Base-by-base conservation (phyloP, 1,284 basidiomycete genomes). In the Athelia sp. region DNA sequence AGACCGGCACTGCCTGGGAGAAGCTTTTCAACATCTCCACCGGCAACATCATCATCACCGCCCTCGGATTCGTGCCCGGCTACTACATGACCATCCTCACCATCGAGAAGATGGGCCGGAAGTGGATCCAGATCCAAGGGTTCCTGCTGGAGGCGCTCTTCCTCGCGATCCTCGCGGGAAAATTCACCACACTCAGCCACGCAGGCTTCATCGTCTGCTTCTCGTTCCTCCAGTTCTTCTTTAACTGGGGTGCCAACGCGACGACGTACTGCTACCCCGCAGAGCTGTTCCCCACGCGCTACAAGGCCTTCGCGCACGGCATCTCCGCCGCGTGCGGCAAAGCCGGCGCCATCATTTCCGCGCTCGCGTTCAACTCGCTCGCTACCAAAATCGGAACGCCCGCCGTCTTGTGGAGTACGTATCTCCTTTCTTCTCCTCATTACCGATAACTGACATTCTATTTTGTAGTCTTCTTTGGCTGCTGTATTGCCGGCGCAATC, bases 231-330 rank as follows among this genome's bases (percentile, higher is more conserved):
- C 79, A 85, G 72, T 85, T 86, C 71, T 85, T 85, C 70, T 84
- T 85, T 70, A 86, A 86, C 67, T 87, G 85, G 62, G 90, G 90
- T n/a, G 87, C 92, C n/a, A 95, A 94, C 69, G 76, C 87, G 75
- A 60, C 55, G 76, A 71, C n/a, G 26, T 24, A 26, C 18, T 82
- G 55, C n/a, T 84, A 82, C 61, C 89, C 90, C n/a, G 86, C 84
- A 8, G 88, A 92, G 70, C 81, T 86, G n/a, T 94, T 93, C 81
- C 91, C 92, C 1, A 93, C 92, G 1, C 76, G 87, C 29, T 91
- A 85, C 71, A 76, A 84, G 47, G 87, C 86, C 4, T 84, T 82
- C 49, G 88, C 87, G 4, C 90, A 93, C 66, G 90, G 91, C 51
- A 77, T 90, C 50, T 86, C 82, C 1, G 90, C 90, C 18, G 90